Evolutionary conservation across 129 eudicot genomes (phyloP).

Genomic region (Saussurea involucrata): DNA sequence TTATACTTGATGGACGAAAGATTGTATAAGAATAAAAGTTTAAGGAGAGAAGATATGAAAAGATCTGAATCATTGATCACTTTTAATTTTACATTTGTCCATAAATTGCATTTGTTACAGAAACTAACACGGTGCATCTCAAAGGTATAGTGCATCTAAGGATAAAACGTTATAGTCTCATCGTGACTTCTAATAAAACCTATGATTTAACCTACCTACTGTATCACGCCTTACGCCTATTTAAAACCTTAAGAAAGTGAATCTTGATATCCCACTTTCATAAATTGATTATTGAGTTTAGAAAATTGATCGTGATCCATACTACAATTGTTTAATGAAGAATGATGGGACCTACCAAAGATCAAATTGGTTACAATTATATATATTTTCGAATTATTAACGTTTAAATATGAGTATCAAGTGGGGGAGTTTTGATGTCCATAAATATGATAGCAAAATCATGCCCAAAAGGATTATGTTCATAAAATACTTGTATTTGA

Average conservation of each 20-base stretch:
- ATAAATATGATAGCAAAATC: neutral
- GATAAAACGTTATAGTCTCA: too few species aligned
- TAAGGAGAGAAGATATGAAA: too few species aligned
- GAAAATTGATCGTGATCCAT: neutral
- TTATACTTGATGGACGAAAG: too few species aligned
- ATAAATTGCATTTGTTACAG: too few species aligned
- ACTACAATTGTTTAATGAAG: neutral
- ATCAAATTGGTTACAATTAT: conserved; percentile 7
- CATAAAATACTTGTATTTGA: neutral
- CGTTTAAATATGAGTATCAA: neutral
- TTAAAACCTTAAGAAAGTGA: neutral
- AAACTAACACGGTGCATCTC: too few species aligned
- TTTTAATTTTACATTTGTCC: too few species aligned
- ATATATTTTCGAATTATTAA: neutral
- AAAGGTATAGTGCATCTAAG: too few species aligned
- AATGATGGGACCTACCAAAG: neutral
- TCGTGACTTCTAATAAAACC: too few species aligned
- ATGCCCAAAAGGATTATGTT: neutral
- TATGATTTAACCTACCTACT: accelerated
- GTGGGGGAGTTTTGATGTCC: neutral
- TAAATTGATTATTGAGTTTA: neutral
- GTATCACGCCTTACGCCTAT: too few species aligned
- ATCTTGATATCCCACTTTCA: conserved; percentile 1
- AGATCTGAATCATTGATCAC: too few species aligned
- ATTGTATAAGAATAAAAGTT: too few species aligned